phyloP scores from a whole-genome alignment of 768 basidiomycete species.

The Suillus spraguei region DNA sequence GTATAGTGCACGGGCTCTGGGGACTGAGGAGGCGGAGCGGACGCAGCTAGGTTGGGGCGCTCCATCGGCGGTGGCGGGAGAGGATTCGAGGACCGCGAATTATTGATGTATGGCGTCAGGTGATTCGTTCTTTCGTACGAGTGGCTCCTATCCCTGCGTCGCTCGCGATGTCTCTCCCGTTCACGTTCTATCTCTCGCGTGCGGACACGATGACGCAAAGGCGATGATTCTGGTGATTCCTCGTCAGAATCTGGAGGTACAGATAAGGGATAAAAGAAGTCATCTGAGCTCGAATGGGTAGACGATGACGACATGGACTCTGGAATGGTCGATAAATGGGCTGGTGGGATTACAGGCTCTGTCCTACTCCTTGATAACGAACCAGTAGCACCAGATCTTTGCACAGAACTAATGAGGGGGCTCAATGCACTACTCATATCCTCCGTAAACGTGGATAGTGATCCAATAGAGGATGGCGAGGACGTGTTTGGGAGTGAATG shows the following conservation, averaged over 20 bases:
- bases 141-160: neutral
- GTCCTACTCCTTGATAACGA: slow-evolving; percentile 32
- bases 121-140: slow-evolving; percentile 1
- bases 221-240: slow-evolving; percentile 10
- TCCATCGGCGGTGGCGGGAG: slow-evolving; percentile 34
- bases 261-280: slow-evolving; percentile 27
- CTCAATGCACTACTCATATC: slow-evolving; percentile 25
- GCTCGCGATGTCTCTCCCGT: slow-evolving; percentile 5
- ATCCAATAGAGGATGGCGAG: slow-evolving; percentile 21
- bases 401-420: slow-evolving; percentile 20
- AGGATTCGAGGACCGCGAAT: slow-evolving; percentile 21
- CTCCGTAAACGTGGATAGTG: slow-evolving; percentile 29
- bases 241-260: slow-evolving; percentile 21
- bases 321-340: slow-evolving; percentile 30
- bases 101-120: neutral
- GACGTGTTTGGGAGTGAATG: slow-evolving; percentile 27
- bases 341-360: slow-evolving; percentile 24
- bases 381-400: slow-evolving; percentile 15
- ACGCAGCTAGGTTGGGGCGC: slow-evolving; percentile 23
- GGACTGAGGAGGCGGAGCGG: slow-evolving; percentile 30
- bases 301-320: slow-evolving; percentile 24
- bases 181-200: slow-evolving; percentile 6
- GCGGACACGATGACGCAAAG: slow-evolving; percentile 26
- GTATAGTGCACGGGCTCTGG: slow-evolving; percentile 32
- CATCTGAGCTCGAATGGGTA: slow-evolving; percentile 25